Percentiles rank a stretch among this genome's conserved stretches.
phyloP scores from a whole-genome alignment of 1,284 basidiomycete genomes.

The Polyporus tsugae region DNA sequence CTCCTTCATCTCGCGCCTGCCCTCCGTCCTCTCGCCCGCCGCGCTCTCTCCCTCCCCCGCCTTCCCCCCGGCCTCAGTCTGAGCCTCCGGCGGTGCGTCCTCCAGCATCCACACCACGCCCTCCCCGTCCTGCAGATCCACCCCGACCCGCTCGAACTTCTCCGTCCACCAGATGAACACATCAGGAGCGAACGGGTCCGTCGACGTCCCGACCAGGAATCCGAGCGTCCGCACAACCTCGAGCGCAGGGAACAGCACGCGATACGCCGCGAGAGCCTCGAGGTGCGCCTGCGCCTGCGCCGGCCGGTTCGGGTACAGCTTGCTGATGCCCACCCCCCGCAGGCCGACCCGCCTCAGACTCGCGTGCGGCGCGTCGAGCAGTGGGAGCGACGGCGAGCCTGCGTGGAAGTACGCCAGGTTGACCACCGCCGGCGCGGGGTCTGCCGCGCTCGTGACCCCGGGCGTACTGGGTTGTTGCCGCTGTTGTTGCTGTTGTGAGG shows the following conservation, averaged over 20 bases:
- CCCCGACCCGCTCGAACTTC: constrained; percentile 54
- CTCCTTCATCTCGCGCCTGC: constrained; percentile 3
- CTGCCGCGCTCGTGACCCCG: not conserved
- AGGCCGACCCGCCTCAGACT: constrained; percentile 55
- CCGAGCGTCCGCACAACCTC: constrained; percentile 56
- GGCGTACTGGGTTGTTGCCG: not conserved
- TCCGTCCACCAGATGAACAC: constrained; percentile 64
- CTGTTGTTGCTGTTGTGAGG: not conserved
- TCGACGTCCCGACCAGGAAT: constrained; percentile 54
- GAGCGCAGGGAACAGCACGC: constrained; percentile 51
- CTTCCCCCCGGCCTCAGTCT: not conserved
- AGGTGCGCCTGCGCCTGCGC: constrained; percentile 48
- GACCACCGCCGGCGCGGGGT: constrained; percentile 4
- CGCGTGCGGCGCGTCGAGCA: constrained; percentile 43
- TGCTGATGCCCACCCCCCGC: constrained; percentile 49
- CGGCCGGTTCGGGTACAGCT: constrained; percentile 53
- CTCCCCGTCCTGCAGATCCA: constrained; percentile 62
- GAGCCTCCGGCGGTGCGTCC: constrained; percentile 39
- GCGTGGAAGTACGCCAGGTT: constrained; percentile 17
- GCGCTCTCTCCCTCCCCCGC: not conserved
- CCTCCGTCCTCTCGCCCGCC: constrained; percentile 32
- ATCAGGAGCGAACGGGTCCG: constrained; percentile 53
- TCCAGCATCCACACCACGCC: constrained; percentile 53
- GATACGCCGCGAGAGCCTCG: constrained; percentile 47
- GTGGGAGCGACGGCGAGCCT: constrained; percentile 38